Conservation (phyloP, 2,329 filamentous ascomycete genomes). For the Conoideocrella luteorostrata region DNA sequence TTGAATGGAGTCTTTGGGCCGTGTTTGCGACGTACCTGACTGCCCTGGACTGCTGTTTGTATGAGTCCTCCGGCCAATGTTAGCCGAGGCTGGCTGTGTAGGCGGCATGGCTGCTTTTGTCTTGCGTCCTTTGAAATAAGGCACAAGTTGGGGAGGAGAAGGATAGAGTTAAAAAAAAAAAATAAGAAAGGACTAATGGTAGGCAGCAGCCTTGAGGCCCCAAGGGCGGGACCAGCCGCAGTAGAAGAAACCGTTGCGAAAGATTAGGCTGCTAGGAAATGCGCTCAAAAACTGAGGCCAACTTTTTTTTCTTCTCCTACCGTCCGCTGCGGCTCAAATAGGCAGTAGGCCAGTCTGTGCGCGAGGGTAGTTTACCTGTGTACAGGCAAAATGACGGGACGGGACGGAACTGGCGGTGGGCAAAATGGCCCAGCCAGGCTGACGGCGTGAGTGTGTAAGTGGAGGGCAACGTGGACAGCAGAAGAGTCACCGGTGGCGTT, state of each 20-base stretch:
- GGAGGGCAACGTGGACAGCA: neutral
- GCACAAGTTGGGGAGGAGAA: neutral
- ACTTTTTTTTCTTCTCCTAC: neutral
- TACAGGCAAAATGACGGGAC: neutral
- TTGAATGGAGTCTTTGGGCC: neutral
- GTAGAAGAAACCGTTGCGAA: neutral
- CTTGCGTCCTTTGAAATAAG: neutral
- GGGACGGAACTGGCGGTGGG: neutral
- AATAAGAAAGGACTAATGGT: neutral
- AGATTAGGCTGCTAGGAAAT: slow-evolving; percentile 1
- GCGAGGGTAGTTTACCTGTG: neutral
- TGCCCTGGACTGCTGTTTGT: neutral
- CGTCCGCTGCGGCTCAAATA: neutral
- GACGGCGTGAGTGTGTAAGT: no score
- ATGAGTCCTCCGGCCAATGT: slow-evolving; percentile 11
- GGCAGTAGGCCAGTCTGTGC: neutral
- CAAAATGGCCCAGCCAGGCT: no score
- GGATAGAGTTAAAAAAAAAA: neutral
- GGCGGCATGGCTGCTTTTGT: slow-evolving; percentile 9
- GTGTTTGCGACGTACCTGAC: slow-evolving; percentile 5
- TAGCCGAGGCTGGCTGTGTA: slow-evolving; percentile 13
- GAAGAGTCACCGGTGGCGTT: neutral
- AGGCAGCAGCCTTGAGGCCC: neutral
- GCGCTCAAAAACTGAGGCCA: neutral
- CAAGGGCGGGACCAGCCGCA: neutral